Conservation (phyloP, 1,139 yeast species). For the Blastobotrys ciferrii region DNA sequence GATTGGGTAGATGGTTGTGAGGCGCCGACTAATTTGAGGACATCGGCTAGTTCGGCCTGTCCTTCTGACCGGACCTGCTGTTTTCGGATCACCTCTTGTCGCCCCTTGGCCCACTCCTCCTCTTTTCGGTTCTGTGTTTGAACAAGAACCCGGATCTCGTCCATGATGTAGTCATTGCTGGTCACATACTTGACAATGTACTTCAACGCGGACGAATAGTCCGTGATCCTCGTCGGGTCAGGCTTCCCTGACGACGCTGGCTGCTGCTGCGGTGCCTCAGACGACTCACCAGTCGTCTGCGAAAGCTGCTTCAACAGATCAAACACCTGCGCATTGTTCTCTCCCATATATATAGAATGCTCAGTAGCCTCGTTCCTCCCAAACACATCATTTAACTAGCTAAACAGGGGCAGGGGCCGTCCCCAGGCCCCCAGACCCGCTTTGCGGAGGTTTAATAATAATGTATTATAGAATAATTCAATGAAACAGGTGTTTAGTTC, state of each 20-base stretch:
- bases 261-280: not conserved
- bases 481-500: too few species aligned
- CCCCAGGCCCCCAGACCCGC: too few species aligned
- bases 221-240: slow-evolving; percentile 27
- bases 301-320: slow-evolving; percentile 23
- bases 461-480: too few species aligned
- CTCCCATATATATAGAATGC: slow-evolving; percentile 3
- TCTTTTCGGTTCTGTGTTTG: slow-evolving; percentile 27
- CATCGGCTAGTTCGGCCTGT: slow-evolving; percentile 22
- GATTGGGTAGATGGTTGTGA: not conserved
- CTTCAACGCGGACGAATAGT: slow-evolving; percentile 27
- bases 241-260: not conserved
- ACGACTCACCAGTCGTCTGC: slow-evolving; percentile 12
- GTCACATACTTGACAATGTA: slow-evolving; percentile 26
- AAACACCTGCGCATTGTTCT: slow-evolving; percentile 12
- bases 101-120: slow-evolving; percentile 23
- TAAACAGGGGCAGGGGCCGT: too few species aligned
- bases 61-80: slow-evolving; percentile 19
- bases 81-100: slow-evolving; percentile 21
- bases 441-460: too few species aligned
- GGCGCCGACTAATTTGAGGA: slow-evolving; percentile 25
- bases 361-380: not conserved
- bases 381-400: not conserved
- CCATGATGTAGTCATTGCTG: slow-evolving; percentile 21
- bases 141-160: slow-evolving; percentile 23